Evolutionary conservation across 108 stramenopile genomes (phyloP).

Genomic region (Cyclotella atomus): DNA sequence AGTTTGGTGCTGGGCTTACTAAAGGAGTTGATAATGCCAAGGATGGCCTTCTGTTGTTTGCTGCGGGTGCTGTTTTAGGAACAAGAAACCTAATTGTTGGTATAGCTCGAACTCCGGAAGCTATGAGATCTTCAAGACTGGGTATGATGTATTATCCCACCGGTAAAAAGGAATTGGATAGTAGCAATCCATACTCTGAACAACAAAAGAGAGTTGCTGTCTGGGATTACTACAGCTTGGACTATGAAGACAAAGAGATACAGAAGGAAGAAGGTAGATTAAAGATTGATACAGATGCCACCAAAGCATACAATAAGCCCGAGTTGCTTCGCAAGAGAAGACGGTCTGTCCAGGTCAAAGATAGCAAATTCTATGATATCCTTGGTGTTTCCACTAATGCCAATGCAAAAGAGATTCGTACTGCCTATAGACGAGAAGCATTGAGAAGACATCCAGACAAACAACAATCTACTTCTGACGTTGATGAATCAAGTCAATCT

Average conservation of each 20-base stretch:
- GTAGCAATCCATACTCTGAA: not conserved
- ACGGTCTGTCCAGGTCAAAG: conserved; percentile 39
- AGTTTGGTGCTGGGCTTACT: not conserved
- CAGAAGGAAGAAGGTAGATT: conserved; percentile 38
- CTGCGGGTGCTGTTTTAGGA: conserved; percentile 23
- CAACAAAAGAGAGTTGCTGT: conserved; percentile 2
- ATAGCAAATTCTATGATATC: conserved; percentile 43
- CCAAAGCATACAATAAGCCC: conserved; percentile 7
- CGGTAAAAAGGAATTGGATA: conserved; percentile 4
- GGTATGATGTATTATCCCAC: conserved; percentile 27
- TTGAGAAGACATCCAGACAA: conserved; percentile 51
- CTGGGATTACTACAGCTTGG: conserved; percentile 31
- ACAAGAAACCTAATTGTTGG: conserved; percentile 28
- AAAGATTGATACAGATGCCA: conserved; percentile 17
- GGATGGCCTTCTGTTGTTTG: conserved; percentile 19
- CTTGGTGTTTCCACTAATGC: conserved; percentile 48
- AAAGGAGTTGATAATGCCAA: conserved; percentile 13
- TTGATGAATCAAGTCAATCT: conserved; percentile 19
- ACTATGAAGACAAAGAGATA: conserved; percentile 30
- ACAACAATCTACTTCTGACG: not conserved
- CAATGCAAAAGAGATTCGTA: conserved; percentile 40
- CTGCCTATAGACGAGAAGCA: conserved; percentile 51
- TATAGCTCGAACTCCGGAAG: conserved; percentile 24
- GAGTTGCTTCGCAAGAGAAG: conserved; percentile 25
- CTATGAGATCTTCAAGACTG: conserved; percentile 3